Conservation (phyloP, 176 grass and related monocot species). For the Lolium multiflorum region DNA sequence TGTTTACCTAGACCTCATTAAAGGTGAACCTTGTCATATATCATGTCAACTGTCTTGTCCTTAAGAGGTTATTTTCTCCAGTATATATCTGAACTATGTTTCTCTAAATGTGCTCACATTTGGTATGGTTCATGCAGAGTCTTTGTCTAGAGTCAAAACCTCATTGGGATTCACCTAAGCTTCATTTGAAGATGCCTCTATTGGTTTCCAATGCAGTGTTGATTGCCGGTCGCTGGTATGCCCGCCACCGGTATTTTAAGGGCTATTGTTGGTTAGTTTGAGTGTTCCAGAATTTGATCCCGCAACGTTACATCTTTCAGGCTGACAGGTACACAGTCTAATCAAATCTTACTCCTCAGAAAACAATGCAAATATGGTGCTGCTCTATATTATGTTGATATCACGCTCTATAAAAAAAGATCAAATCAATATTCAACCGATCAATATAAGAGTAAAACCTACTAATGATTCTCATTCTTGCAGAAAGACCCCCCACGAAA, state of each 20-base stretch:
- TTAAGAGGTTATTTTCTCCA: constrained; percentile 1
- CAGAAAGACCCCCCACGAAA: constrained; percentile 35
- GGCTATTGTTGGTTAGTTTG: background rate
- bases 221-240: background rate
- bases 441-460: constrained; percentile 44
- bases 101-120: constrained; percentile 32
- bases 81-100: constrained; percentile 33
- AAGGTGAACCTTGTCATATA: background rate
- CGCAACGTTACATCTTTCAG: background rate
- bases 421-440: constrained; percentile 11
- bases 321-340: constrained; percentile 27
- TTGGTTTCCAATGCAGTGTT: constrained; percentile 3
- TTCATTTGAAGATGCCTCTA: constrained; percentile 15
- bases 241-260: background rate
- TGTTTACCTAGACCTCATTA: constrained; percentile 21
- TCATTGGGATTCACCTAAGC: background rate
- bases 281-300: constrained; percentile 15
- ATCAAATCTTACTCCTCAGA: background rate
- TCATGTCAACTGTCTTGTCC: constrained; percentile 32
- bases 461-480: constrained; percentile 58
- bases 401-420: constrained; percentile 14
- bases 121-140: constrained; percentile 27
- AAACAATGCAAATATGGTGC: background rate
- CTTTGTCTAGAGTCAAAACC: constrained; percentile 14
- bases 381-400: constrained; percentile 9